Base-by-base conservation (phyloP, 441 rosid genomes). In the Eutrema salsugineum region DNA sequence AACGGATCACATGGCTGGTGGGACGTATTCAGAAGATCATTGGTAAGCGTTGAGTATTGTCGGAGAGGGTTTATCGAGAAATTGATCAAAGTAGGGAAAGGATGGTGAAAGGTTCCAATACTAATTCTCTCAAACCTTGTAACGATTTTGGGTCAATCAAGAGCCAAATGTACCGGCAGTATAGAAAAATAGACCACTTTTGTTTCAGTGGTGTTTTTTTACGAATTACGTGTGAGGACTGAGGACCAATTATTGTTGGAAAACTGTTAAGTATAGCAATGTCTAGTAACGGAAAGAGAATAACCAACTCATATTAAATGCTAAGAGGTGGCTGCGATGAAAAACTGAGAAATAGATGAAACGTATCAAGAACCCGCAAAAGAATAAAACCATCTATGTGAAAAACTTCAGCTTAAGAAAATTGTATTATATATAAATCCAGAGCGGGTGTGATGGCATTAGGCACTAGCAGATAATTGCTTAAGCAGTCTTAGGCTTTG, bases 401-500 rank as follows among this genome's bases (percentile, higher is more conserved):
- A 32, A 72, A 47, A 56, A 47, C 60, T 47, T 73, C 62, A 66
- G 72, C 63, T 58, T 33, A 16, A 49, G 62, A 73, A 57, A 64
- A 56, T 6, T 48, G 58, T 56, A 46, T 39, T 36, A 57, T 40
- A 47, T 38, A 70, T 43, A 22, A 53, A 62, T n/a, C 44, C 46
- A 57, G 57, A 42, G 8, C 17, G 47, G 8, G 47, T 48, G 56
- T 36, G 57, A 24, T 46, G 24, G 22, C 28, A 68, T 10, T 57
- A 68, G 39, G 40, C 57, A 63, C 57, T 72, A 65, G 67, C 60
- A 48, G 47, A 49, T 73, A 19, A 19, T 57, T 60, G 27, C 36
- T 36, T 75, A 94, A 63, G 93, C 90, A 75, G 89, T 61, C 86
- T 93, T 92, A 11, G 91, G 79, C 92, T 93, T 89, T 27, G 97